Conservation (phyloP, 2,329 filamentous ascomycete genomes). For the Xylariaceae sp. region DNA sequence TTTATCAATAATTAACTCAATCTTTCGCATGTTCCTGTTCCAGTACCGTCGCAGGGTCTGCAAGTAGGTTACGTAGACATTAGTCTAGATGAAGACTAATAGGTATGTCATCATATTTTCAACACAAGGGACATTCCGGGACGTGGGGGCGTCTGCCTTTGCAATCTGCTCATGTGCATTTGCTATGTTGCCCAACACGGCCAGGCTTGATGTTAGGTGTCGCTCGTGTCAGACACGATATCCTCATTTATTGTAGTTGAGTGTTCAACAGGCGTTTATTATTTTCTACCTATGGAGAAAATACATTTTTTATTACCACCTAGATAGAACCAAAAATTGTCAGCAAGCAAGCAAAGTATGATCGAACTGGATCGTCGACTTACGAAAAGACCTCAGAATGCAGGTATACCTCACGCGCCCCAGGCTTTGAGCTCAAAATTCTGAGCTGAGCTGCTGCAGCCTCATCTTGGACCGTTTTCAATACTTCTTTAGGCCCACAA, state of each 20-base stretch:
- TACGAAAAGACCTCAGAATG: slow-evolving; percentile 35
- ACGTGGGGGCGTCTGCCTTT: not conserved
- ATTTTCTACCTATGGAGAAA: not conserved
- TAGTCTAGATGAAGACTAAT: not conserved
- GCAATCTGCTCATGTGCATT: not conserved
- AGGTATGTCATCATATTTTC: not conserved
- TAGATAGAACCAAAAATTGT: not conserved
- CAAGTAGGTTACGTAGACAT: not conserved
- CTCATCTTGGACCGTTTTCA: slow-evolving; percentile 30
- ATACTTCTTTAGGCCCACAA: slow-evolving; percentile 31
- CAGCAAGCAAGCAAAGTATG: not conserved
- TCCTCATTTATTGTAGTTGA: not conserved
- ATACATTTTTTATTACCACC: slow-evolving; percentile 10
- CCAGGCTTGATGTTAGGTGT: too few relatives aligned
- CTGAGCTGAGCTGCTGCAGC: slow-evolving; percentile 34
- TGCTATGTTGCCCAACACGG: not conserved
- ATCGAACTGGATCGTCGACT: slow-evolving; percentile 12
- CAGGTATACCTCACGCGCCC: slow-evolving; percentile 34
- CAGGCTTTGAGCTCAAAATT: slow-evolving; percentile 24
- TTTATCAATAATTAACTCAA: not conserved
- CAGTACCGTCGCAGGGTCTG: not conserved
- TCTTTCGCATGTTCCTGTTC: not conserved
- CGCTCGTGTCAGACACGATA: too few relatives aligned
- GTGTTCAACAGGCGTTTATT: not conserved
- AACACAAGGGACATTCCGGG: not conserved